These are phyloP conservation scores for Talaromyces sp. DNA, from an alignment of 2,329 filamentous ascomycete genomes.

Conservation along the genomic window DNA sequence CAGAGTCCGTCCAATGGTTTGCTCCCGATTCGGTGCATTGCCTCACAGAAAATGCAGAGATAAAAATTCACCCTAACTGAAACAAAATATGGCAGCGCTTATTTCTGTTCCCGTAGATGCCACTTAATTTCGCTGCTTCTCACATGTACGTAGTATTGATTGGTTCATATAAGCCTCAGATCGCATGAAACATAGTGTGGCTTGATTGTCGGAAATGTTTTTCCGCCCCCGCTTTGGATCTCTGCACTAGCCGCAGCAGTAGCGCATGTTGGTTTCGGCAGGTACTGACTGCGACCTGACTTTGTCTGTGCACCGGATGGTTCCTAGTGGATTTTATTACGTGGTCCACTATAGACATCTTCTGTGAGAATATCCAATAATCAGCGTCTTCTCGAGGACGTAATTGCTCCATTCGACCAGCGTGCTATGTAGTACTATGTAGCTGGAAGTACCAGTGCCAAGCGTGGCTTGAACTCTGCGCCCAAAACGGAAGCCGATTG, in stretches of 20 bases:
- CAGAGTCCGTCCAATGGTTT: too few species aligned
- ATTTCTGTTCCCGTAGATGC: not conserved
- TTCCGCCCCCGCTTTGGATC: not conserved
- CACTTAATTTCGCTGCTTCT: not conserved
- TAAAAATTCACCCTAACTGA: too few species aligned
- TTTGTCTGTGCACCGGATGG: not conserved
- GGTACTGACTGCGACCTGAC: not conserved
- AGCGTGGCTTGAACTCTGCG: not conserved
- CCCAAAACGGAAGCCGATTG: not conserved
- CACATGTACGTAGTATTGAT: not conserved
- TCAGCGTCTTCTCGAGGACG: not conserved
- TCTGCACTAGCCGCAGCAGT: not conserved
- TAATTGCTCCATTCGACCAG: too few species aligned
- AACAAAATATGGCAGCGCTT: too few species aligned
- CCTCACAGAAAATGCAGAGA: too few species aligned
- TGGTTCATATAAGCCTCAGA: not conserved
- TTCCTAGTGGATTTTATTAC: not conserved
- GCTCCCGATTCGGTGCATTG: too few species aligned
- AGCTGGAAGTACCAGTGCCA: not conserved
- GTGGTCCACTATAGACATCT: too few species aligned
- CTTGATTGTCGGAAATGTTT: not conserved
- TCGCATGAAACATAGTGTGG: not conserved
- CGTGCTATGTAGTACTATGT: too few species aligned
- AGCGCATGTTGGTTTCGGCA: not conserved
- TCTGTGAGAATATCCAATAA: not conserved